Evolutionary conservation across 208 protist species (phyloP).

Genomic region (Balamuthia mandrillaris): DNA sequence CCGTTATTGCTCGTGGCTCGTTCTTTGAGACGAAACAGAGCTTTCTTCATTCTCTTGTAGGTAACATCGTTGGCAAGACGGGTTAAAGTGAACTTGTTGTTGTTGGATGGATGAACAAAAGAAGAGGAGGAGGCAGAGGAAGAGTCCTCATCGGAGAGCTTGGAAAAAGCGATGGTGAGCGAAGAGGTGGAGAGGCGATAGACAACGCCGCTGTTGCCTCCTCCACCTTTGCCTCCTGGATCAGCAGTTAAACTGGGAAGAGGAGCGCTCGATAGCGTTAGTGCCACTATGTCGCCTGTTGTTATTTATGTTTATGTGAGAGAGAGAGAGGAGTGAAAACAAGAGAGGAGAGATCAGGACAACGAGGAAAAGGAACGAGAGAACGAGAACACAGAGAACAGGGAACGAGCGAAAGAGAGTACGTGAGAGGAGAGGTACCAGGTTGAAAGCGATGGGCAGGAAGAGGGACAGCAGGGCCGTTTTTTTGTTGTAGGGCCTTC

Average conservation of each 20-base stretch:
- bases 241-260: conserved; percentile 10
- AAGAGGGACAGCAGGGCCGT: background rate
- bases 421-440: background rate
- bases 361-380: too few species aligned
- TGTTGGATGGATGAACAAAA: background rate
- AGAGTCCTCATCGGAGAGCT: conserved; percentile 12
- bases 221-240: background rate
- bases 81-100: background rate
- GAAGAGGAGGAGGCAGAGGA: too few species aligned
- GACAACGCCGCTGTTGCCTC: conserved; percentile 22
- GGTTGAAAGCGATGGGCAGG: conserved; percentile 25
- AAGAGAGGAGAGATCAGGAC: too few species aligned
- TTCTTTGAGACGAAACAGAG: background rate
- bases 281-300: conserved; percentile 24
- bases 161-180: conserved; percentile 31
- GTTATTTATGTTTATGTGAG: too few species aligned
- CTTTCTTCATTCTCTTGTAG: conserved; percentile 24
- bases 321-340: too few species aligned
- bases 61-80: conserved; percentile 34
- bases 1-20: background rate
- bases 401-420: too few species aligned
- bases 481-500: too few species aligned
- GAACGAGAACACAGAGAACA: too few species aligned
- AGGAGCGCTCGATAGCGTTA: conserved; percentile 20
- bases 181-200: background rate